Evolutionary conservation across 2,329 filamentous ascomycete genomes (phyloP).

Genomic region (Sarocladium strictum): DNA sequence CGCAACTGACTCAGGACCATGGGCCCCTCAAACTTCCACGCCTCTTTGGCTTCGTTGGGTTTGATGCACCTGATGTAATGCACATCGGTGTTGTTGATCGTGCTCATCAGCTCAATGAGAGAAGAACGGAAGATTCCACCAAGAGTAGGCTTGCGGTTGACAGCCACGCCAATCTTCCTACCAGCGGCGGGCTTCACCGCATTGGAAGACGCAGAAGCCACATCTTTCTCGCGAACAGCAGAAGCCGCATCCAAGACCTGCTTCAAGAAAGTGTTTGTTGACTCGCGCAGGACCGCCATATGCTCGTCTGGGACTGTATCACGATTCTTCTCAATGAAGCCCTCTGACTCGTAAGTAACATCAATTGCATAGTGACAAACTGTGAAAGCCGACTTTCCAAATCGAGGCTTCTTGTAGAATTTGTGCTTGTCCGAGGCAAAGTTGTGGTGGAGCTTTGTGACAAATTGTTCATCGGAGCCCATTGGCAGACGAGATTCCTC

Average conservation of each 20-base stretch:
- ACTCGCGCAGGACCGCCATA: constrained; percentile 83
- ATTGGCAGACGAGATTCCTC: constrained; percentile 96
- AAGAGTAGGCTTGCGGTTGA: constrained; percentile 92
- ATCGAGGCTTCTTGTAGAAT: constrained; percentile 98
- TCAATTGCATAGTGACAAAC: constrained; percentile 98
- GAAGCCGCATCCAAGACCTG: constrained; percentile 82
- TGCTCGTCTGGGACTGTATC: constrained; percentile 98
- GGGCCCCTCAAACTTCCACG: constrained; percentile 97
- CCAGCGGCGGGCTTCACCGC: constrained; percentile 77
- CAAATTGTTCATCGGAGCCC: constrained; percentile 95
- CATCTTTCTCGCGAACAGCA: constrained; percentile 84
- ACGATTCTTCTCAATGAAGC: constrained; percentile 98
- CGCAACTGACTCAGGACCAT: constrained; percentile 97
- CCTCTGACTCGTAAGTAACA: constrained; percentile 97
- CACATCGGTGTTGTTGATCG: constrained; percentile 95
- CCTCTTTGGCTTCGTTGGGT: constrained; percentile 92
- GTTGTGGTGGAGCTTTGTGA: constrained; percentile 92
- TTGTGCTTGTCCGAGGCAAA: constrained; percentile 86
- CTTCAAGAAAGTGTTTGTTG: constrained; percentile 77
- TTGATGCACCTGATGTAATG: constrained; percentile 99
- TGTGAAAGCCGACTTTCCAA: constrained; percentile 95
- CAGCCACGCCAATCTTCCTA: constrained; percentile 83
- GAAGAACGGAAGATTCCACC: constrained; percentile 99
- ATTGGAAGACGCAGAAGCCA: constrained; percentile 57
- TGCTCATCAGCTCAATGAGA: constrained; percentile 94